phyloP scores from a whole-genome alignment of 495 filamentous ascomycete species.

The Talaromyces proteolyticus region DNA sequence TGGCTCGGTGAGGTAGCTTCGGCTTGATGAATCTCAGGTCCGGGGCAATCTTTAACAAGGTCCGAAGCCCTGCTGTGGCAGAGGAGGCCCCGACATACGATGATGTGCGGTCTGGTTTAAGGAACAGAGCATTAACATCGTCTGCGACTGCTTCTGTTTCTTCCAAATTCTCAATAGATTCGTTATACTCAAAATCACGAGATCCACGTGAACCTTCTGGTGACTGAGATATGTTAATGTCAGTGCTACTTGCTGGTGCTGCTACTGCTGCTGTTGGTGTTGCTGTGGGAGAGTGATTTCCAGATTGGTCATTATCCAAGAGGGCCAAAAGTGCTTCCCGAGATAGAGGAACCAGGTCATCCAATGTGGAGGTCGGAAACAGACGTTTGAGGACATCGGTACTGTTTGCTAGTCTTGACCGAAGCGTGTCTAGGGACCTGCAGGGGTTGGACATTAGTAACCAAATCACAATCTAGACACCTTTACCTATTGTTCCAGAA shows the following conservation, averaged over 20 bases:
- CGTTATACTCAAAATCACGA: background rate
- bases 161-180: background rate
- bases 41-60: slow-evolving; percentile 60
- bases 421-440: background rate
- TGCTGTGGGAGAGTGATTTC: background rate
- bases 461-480: background rate
- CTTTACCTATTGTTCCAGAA: background rate
- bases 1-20: slow-evolving; percentile 31
- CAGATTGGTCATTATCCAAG: background rate
- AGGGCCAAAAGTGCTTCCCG: background rate
- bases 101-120: slow-evolving; percentile 53
- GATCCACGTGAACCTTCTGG: background rate
- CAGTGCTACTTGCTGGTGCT: background rate
- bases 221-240: background rate
- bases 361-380: background rate
- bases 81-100: slow-evolving; percentile 67
- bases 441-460: background rate
- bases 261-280: too few species aligned
- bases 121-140: slow-evolving; percentile 61
- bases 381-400: background rate
- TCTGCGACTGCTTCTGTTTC: slow-evolving; percentile 27
- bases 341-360: background rate
- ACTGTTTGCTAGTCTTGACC: background rate
- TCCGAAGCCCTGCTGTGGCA: slow-evolving; percentile 61
- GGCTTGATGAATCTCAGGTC: slow-evolving; percentile 28